These are phyloP conservation scores for Yamadazyma dushanensis DNA, from an alignment of 1,139 yeast species.

Conservation along the genomic window DNA sequence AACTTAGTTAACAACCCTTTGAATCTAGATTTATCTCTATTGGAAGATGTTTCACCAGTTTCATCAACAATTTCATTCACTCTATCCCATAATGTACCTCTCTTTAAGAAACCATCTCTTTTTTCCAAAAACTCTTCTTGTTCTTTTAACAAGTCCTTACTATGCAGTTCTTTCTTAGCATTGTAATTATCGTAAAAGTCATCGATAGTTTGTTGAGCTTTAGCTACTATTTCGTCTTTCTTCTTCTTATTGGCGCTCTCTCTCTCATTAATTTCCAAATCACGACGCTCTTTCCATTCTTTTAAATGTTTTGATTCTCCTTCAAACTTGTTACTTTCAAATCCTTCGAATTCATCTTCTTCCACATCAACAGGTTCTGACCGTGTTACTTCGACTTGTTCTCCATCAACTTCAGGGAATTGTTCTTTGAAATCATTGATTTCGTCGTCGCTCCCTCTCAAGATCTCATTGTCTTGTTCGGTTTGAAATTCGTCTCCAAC, in stretches of 20 bases:
- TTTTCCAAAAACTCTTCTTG: conserved; percentile 73
- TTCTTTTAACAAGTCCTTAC: conserved; percentile 62
- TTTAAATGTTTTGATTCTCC: conserved; percentile 58
- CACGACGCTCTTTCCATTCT: conserved; percentile 87
- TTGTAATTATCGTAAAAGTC: conserved; percentile 94
- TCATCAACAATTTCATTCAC: conserved; percentile 51
- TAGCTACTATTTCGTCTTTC: conserved; percentile 65
- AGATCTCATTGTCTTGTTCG: conserved; percentile 59
- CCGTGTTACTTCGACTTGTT: conserved; percentile 22
- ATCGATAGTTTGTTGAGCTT: conserved; percentile 87
- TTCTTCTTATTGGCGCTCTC: conserved; percentile 71
- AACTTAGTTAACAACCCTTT: conserved; percentile 64
- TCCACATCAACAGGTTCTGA: conserved; percentile 22
- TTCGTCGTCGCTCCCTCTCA: conserved; percentile 57
- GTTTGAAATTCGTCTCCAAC: conserved; percentile 82
- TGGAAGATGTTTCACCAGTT: conserved; percentile 45
- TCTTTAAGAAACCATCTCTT: conserved; percentile 77
- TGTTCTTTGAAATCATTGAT: conserved; percentile 66
- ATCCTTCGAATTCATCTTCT: conserved; percentile 30
- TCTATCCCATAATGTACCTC: conserved; percentile 89
- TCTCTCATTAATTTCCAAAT: conserved; percentile 76
- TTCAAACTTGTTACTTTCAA: conserved; percentile 19
- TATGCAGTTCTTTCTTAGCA: conserved; percentile 72
- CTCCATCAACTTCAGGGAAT: conserved; percentile 59
- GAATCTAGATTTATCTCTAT: conserved; percentile 69